Base-by-base conservation (phyloP, 345 rosid species). In the Eucalyptus pumila region DNA sequence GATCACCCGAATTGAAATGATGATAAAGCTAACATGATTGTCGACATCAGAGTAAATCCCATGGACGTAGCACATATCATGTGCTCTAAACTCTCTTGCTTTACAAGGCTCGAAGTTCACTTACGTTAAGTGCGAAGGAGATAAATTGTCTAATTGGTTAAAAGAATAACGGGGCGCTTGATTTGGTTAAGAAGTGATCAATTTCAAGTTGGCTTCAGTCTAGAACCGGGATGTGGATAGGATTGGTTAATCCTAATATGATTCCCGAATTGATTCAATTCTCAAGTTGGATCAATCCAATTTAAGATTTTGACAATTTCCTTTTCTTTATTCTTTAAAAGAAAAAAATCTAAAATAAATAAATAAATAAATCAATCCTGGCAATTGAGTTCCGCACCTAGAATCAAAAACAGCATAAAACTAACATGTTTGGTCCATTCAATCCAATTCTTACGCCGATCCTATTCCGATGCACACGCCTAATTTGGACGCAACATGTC, bases 361-460 rank as follows among this genome's bases (percentile, higher is more conserved):
- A 10, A 24, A 23, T 19, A 23, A 9, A 4, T 0, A 56, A 3
- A 56, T 24, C 30, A 56, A 26, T 56, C 3, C 6, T 0, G 0
- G 30, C 62, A 56, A 26, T 24, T 56, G 1, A 26, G 13, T 56
- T 56, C 6, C 14, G 1, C 27, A 24, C 6, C 3, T 23, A 26
- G 13, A 56, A 56, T 23, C 9, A 3, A 26, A 26, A 56, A 56
- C 6, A 24, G 1, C 14, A 24, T 26, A 56, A 23, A 56, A 23
- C 1, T 4, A 0, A 13, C 6, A 24, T 23, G 13, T 56, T 56
- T 56, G 30, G 62, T 56, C 6, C 6, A 56, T 56, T 56, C 30
- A 0, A 56, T 24, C 62, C 30, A 24, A 26, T 56, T 24, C 6
- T n/a, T 24, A 26, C 1, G 6, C 13, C 6, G 1, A 23, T 56